Percentiles rank a stretch among this genome's conserved stretches.
Evolutionary conservation across 495 filamentous ascomycete genomes (phyloP).

Genomic region (Aspergillus biplanus): DNA sequence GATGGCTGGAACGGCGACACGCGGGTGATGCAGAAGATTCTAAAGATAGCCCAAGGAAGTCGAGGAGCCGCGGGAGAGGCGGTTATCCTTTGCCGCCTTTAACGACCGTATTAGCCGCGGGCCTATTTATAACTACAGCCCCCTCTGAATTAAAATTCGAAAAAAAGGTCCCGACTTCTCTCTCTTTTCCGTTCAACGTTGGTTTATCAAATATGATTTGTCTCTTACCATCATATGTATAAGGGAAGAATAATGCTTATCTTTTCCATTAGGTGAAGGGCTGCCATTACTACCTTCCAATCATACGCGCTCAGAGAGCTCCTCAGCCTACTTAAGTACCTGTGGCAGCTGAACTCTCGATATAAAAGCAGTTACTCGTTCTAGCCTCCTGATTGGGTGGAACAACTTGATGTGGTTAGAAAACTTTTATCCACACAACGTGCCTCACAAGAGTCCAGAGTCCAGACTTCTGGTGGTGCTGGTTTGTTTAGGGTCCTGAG

Average conservation of each 20-base stretch:
- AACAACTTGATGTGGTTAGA: background rate
- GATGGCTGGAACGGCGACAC: constrained; percentile 27
- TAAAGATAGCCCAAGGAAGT: constrained; percentile 35
- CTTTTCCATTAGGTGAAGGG: too few relatives aligned
- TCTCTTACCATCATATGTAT: background rate
- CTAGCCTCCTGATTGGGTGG: background rate
- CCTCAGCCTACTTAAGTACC: too few relatives aligned
- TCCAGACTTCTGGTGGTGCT: background rate
- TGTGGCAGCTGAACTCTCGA: too few relatives aligned
- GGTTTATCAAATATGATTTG: background rate
- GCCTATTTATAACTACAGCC: constrained; percentile 19
- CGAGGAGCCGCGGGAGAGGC: constrained; percentile 2
- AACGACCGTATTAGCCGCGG: constrained; percentile 12
- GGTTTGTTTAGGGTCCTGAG: background rate
- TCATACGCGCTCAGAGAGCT: too few relatives aligned
- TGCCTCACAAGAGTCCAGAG: background rate
- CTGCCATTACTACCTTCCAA: too few relatives aligned
- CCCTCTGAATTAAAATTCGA: background rate
- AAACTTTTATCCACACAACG: background rate
- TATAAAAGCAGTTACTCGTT: too few relatives aligned
- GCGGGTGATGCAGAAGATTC: constrained; percentile 36
- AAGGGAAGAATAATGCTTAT: too few relatives aligned
- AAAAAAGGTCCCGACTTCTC: background rate
- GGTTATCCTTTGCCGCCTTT: constrained; percentile 15
- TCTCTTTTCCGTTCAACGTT: too few relatives aligned